Percentiles rank a stretch among this genome's conserved stretches.
Evolutionary conservation across 345 rosid species (phyloP).

Genomic region (Salix suchowensis): DNA sequence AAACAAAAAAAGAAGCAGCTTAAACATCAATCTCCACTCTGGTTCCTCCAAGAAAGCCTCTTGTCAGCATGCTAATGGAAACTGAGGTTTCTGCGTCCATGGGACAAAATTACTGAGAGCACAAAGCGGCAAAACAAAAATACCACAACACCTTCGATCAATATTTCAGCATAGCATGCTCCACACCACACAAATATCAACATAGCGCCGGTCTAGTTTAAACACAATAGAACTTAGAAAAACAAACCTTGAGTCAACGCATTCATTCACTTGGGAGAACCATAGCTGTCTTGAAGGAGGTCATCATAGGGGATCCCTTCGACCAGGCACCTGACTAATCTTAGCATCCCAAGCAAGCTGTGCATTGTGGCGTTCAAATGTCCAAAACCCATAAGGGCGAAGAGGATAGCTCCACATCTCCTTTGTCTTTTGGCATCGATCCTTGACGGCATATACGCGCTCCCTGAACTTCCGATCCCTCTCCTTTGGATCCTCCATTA

Average conservation of each 20-base stretch:
- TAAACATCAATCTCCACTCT: not conserved
- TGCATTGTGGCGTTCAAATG: slow-evolving; percentile 86
- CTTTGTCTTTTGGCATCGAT: slow-evolving; percentile 78
- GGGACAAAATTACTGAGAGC: not conserved
- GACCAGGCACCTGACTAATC: slow-evolving; percentile 92
- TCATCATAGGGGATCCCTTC: slow-evolving; percentile 97
- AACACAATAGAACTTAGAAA: not conserved
- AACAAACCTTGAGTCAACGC: slow-evolving; percentile 18
- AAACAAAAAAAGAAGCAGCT: not conserved
- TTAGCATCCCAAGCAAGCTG: slow-evolving; percentile 94
- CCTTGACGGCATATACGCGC: slow-evolving; percentile 60
- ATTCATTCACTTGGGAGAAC: slow-evolving; percentile 21
- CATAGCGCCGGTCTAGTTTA: not conserved
- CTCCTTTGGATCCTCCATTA: slow-evolving; percentile 96
- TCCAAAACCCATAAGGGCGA: slow-evolving; percentile 98
- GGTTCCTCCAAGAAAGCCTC: not conserved
- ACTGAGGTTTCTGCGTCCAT: not conserved
- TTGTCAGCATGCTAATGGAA: not conserved
- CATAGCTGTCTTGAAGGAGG: slow-evolving; percentile 48
- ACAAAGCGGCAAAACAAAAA: not conserved
- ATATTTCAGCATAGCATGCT: not conserved
- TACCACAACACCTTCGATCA: not conserved
- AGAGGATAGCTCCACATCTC: slow-evolving; percentile 97
- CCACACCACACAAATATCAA: not conserved
- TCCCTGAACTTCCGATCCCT: slow-evolving; percentile 82